A percentile compares a stretch with the other conserved stretches of the same genome.
Evolutionary conservation across 768 basidiomycete genomes (phyloP).

Genomic region (Kwoniella sp.): DNA sequence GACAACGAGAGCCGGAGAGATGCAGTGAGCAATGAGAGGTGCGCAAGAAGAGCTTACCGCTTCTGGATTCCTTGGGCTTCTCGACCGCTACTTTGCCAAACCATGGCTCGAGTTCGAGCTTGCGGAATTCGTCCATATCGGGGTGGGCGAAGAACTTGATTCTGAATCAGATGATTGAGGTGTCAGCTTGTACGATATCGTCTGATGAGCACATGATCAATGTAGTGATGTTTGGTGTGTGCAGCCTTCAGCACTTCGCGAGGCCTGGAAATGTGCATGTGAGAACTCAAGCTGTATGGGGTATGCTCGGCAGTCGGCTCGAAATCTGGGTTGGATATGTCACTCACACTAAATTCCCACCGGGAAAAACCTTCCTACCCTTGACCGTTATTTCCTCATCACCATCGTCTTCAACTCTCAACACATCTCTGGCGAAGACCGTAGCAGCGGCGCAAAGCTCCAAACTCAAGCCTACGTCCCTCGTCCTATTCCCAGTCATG

Average conservation of each 20-base stretch:
- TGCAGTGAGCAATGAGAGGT: too few relatives aligned
- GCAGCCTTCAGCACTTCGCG: too few relatives aligned
- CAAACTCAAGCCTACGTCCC: constrained; percentile 71
- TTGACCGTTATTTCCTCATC: constrained; percentile 37
- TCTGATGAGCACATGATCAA: too few relatives aligned
- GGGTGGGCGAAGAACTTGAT: constrained; percentile 86
- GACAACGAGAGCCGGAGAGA: not conserved
- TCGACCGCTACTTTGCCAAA: constrained; percentile 70
- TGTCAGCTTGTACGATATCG: too few relatives aligned
- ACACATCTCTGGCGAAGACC: constrained; percentile 63
- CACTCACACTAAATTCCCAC: constrained; percentile 54
- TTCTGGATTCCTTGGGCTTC: constrained; percentile 81
- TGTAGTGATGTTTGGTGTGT: too few relatives aligned
- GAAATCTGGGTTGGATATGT: too few relatives aligned
- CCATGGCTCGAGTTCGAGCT: constrained; percentile 63
- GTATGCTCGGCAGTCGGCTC: too few relatives aligned
- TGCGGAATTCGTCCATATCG: constrained; percentile 67
- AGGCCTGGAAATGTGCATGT: too few relatives aligned
- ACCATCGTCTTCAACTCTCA: constrained; percentile 61
- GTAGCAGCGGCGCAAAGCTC: constrained; percentile 75
- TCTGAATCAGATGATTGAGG: too few relatives aligned
- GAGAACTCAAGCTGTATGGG: too few relatives aligned
- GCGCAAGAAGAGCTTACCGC: constrained; percentile 42
- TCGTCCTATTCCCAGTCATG: constrained; percentile 68
- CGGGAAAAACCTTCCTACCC: constrained; percentile 28